Evolutionary conservation across 2,329 filamentous ascomycete species (phyloP).

Genomic region (Ophiocordyceps robertsii): DNA sequence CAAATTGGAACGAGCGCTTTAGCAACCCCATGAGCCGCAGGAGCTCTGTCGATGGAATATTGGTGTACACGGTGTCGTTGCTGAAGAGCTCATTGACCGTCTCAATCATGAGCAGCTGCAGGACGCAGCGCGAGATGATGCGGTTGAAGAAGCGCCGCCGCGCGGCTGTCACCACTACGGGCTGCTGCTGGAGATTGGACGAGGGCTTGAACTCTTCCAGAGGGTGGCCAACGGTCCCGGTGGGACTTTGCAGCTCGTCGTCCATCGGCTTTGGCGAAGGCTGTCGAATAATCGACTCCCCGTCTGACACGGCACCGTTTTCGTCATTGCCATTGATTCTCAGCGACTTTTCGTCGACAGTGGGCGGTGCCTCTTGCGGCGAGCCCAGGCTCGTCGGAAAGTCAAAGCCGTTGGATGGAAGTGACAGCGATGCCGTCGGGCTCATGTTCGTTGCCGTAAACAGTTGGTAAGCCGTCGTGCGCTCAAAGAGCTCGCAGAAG

Average conservation of each 20-base stretch:
- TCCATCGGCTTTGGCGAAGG: constrained; percentile 16
- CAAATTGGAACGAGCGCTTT: constrained; percentile 94
- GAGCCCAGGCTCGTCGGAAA: constrained; percentile 32
- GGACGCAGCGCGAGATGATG: constrained; percentile 95
- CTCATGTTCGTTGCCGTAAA: constrained; percentile 67
- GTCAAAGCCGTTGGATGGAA: constrained; percentile 37
- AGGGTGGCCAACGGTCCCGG: constrained; percentile 20
- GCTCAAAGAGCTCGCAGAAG: constrained; percentile 90
- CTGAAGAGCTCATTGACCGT: constrained; percentile 98
- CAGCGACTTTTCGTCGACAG: constrained; percentile 40
- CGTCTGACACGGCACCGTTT: constrained; percentile 16
- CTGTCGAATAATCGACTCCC: constrained; percentile 17
- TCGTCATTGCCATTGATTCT: constrained; percentile 44
- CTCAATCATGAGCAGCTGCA: constrained; percentile 98
- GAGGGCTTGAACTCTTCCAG: constrained; percentile 83
- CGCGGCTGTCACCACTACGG: constrained; percentile 82
- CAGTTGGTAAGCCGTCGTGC: constrained; percentile 86
- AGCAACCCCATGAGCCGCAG: constrained; percentile 85
- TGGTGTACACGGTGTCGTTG: constrained; percentile 85
- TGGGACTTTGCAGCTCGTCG: constrained; percentile 19
- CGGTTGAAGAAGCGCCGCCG: constrained; percentile 95
- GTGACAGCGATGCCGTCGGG: constrained; percentile 35
- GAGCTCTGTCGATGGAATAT: constrained; percentile 83
- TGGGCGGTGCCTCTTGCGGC: constrained; percentile 19
- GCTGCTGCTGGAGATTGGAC: constrained; percentile 67